phyloP scores from a whole-genome alignment of 148 eudicot species.

The Bassia scoparia region DNA sequence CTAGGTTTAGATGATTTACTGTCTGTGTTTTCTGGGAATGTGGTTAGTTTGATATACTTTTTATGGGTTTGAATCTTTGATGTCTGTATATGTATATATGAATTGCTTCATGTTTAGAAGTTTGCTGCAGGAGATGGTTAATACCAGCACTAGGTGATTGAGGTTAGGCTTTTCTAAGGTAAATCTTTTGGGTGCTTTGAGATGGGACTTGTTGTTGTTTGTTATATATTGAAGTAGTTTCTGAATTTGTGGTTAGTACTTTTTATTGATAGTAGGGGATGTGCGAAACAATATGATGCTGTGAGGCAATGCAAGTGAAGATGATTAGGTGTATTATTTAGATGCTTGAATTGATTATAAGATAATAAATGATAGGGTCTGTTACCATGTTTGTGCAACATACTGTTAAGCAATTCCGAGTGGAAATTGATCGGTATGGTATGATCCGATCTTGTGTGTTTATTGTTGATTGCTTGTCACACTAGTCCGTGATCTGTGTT shows the following conservation, averaged over 20 bases:
- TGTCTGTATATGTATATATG: slow-evolving; percentile 2
- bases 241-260: slow-evolving; percentile 20
- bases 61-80: slow-evolving; percentile 7
- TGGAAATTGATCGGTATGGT: slow-evolving; percentile 71
- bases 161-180: slow-evolving; percentile 38
- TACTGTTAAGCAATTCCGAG: slow-evolving; percentile 63
- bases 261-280: too few relatives aligned
- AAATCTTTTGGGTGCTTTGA: background rate
- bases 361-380: slow-evolving; percentile 37
- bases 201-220: background rate
- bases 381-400: slow-evolving; percentile 78
- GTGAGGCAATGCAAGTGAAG: too few relatives aligned
- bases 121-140: slow-evolving; percentile 58
- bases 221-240: background rate
- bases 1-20: slow-evolving; percentile 49
- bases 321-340: too few relatives aligned
- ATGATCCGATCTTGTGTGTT: slow-evolving; percentile 2
- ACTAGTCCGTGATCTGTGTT: background rate
- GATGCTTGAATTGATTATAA: slow-evolving; percentile 29
- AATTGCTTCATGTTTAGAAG: slow-evolving; percentile 40
- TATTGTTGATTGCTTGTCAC: background rate
- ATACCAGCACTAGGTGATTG: slow-evolving; percentile 34
- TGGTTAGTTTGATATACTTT: slow-evolving; percentile 13
- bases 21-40: background rate
- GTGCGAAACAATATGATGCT: too few relatives aligned